A percentile compares a stretch with the other conserved stretches of the same genome.
Evolutionary conservation across 257 asterid genomes (phyloP).

Genomic region (Eustoma russellianum): DNA sequence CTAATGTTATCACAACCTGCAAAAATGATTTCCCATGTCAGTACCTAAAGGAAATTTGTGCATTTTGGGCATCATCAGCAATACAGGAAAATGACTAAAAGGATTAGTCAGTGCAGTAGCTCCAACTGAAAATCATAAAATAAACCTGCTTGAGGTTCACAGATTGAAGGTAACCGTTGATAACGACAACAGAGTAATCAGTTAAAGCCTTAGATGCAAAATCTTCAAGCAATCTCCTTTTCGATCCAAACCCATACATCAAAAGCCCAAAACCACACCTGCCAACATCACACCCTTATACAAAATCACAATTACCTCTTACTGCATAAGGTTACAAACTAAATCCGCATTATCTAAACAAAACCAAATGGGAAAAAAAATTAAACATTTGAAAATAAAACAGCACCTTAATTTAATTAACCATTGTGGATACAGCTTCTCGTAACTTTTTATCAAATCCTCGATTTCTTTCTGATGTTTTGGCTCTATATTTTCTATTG

Average conservation of each 20-base stretch:
- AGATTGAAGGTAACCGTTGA: slow-evolving; percentile 89
- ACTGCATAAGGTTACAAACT: neutral
- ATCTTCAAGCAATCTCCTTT: slow-evolving; percentile 73
- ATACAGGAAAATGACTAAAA: neutral
- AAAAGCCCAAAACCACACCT: slow-evolving; percentile 83
- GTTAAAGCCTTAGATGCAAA: slow-evolving; percentile 68
- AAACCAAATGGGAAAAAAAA: neutral
- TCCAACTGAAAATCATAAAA: neutral
- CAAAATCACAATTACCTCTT: neutral
- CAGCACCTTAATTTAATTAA: slow-evolving; percentile 44
- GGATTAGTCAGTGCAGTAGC: too few species aligned
- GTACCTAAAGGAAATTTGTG: slow-evolving; percentile 1
- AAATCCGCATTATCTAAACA: neutral
- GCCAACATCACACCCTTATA: slow-evolving; percentile 4
- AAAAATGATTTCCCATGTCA: slow-evolving; percentile 13
- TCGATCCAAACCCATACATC: slow-evolving; percentile 95
- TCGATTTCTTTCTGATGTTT: slow-evolving; percentile 75
- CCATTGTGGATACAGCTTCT: slow-evolving; percentile 60
- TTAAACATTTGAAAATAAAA: neutral
- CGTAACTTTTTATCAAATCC: slow-evolving; percentile 41
- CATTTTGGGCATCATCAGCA: neutral
- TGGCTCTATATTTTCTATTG: slow-evolving; percentile 51
- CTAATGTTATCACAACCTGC: slow-evolving; percentile 66
- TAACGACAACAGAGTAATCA: slow-evolving; percentile 67
- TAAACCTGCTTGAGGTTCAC: slow-evolving; percentile 79